These are phyloP conservation scores for Hypoxylon sp. DNA, from an alignment of 2,329 filamentous ascomycete genomes.

Conservation along the genomic window DNA sequence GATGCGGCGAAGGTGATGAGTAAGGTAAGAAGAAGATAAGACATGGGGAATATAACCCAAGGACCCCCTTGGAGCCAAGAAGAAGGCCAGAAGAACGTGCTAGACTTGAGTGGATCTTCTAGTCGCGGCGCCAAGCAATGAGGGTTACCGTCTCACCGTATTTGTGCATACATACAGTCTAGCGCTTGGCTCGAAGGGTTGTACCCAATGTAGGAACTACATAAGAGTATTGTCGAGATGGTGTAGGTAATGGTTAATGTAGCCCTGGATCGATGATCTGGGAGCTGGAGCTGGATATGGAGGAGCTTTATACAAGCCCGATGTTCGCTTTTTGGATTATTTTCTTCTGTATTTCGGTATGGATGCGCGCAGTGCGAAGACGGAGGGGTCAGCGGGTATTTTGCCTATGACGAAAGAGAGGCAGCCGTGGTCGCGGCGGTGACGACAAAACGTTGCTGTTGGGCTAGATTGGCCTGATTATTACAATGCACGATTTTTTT, in stretches of 20 bases:
- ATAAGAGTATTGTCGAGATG: slow-evolving; percentile 1
- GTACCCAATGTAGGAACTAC: slow-evolving; percentile 16
- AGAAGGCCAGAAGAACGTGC: slow-evolving; percentile 35
- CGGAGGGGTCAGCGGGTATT: not conserved
- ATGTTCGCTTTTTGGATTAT: too few species aligned
- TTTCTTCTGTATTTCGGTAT: too few species aligned
- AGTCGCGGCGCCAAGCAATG: slow-evolving; percentile 35
- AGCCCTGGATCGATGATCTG: too few species aligned
- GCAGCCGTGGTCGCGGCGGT: slow-evolving; percentile 11
- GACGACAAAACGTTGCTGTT: slow-evolving; percentile 24
- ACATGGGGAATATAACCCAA: slow-evolving; percentile 25
- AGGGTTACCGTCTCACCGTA: slow-evolving; percentile 32
- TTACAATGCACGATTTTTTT: slow-evolving; percentile 24
- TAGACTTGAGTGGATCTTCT: slow-evolving; percentile 34
- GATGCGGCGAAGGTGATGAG: slow-evolving; percentile 33
- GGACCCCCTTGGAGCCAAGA: slow-evolving; percentile 19
- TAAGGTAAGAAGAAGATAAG: slow-evolving; percentile 28
- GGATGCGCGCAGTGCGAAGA: slow-evolving; percentile 1
- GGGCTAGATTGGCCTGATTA: slow-evolving; percentile 25
- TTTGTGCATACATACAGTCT: slow-evolving; percentile 13
- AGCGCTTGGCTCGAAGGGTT: slow-evolving; percentile 1
- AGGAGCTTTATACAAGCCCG: too few species aligned
- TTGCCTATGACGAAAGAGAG: slow-evolving; percentile 22
- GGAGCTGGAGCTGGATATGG: too few species aligned
- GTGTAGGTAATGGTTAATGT: too few species aligned